Percentiles rank a stretch among this genome's conserved stretches.
phyloP scores from a whole-genome alignment of 257 asterid genomes.

The Capsicum pubescens region DNA sequence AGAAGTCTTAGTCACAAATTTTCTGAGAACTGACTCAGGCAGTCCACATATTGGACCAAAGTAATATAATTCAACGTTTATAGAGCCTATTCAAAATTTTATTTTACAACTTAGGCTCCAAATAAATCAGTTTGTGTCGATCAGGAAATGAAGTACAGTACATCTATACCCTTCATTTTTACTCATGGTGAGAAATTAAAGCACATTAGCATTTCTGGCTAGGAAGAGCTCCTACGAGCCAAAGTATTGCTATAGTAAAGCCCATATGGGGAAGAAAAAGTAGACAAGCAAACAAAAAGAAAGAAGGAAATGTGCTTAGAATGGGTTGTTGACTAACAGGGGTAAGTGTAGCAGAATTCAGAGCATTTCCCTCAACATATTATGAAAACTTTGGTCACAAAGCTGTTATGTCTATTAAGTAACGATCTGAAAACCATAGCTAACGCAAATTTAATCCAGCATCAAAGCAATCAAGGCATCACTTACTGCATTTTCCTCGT shows the following conservation, averaged over 20 bases:
- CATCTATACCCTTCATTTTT: too few species aligned
- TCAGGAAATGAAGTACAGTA: too few species aligned
- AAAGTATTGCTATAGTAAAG: not conserved
- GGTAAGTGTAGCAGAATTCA: not conserved
- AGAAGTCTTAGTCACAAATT: too few species aligned
- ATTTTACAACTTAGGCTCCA: too few species aligned
- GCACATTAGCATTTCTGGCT: too few species aligned
- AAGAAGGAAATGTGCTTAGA: not conserved
- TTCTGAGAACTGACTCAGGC: too few species aligned
- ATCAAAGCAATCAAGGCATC: constrained; percentile 26
- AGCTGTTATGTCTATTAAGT: not conserved
- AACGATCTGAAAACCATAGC: not conserved
- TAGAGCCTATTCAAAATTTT: too few species aligned
- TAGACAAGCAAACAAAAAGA: not conserved
- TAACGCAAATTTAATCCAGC: not conserved
- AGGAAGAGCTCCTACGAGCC: not conserved
- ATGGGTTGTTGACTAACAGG: not conserved
- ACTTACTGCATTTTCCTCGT: constrained; percentile 74
- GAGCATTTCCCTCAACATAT: not conserved
- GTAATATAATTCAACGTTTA: too few species aligned
- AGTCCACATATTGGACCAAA: too few species aligned
- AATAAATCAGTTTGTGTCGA: too few species aligned
- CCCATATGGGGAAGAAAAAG: not conserved
- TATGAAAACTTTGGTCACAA: not conserved
- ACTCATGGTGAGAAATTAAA: too few species aligned